These are phyloP conservation scores for Backusella parvicylindrica DNA, from an alignment of 192 early-diverging fungal genomes.

Conservation along the genomic window DNA sequence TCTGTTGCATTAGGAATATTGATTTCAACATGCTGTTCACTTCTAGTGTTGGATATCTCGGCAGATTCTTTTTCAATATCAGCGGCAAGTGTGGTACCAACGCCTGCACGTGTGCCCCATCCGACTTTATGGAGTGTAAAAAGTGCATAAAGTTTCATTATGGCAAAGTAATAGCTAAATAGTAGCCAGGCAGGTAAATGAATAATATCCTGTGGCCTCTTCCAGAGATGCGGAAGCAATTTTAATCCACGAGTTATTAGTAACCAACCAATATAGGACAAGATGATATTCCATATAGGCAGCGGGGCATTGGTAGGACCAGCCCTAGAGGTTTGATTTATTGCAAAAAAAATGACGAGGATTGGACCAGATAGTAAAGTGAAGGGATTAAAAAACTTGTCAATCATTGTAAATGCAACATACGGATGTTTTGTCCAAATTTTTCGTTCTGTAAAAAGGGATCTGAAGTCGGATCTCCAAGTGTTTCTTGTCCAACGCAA, in stretches of 20 bases:
- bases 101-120: slow-evolving; percentile 52
- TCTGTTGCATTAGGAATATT: not conserved
- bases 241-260: slow-evolving; percentile 53
- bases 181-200: slow-evolving; percentile 50
- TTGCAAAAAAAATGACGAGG: slow-evolving; percentile 41
- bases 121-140: slow-evolving; percentile 58
- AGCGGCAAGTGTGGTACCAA: slow-evolving; percentile 26
- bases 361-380: slow-evolving; percentile 54
- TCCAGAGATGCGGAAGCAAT: slow-evolving; percentile 51
- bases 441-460: slow-evolving; percentile 49
- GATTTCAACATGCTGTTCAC: not conserved
- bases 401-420: slow-evolving; percentile 60
- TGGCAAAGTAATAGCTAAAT: slow-evolving; percentile 58
- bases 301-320: slow-evolving; percentile 23
- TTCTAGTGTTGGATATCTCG: not conserved
- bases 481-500: slow-evolving; percentile 62
- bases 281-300: slow-evolving; percentile 48
- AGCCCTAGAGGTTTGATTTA: not conserved
- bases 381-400: slow-evolving; percentile 59
- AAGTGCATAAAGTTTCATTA: slow-evolving; percentile 54
- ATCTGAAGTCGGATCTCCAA: slow-evolving; percentile 53
- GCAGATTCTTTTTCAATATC: slow-evolving; percentile 27
- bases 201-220: slow-evolving; percentile 51
- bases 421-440: slow-evolving; percentile 56
- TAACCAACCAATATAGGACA: slow-evolving; percentile 52